Evolutionary conservation across 2,329 filamentous ascomycete species (phyloP), one percentile per base, ranked within the genome.

Genomic region (Clarireedia monteithiana): DNA sequence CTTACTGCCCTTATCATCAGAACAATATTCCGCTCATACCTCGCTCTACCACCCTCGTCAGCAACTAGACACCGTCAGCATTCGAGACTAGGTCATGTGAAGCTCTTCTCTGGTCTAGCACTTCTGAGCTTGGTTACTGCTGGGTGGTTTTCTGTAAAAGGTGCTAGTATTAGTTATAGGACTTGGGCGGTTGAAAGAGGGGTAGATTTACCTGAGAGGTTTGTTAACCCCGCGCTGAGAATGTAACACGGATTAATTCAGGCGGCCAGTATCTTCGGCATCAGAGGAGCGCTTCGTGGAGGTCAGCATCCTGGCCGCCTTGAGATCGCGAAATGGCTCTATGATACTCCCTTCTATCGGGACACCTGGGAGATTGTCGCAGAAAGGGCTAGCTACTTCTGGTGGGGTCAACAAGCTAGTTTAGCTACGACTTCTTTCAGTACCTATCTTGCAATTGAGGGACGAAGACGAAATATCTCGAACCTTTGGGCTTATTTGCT

Each of bases 321-420:
- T 15, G 63, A 68, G 23, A 30, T 65, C 7, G 58, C 62, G 5
- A 60, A 60, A 60, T 68, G 66, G 66, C 62, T 68, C 7, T 62
- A 59, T 27, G 66, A 68, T 36, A 65, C 62, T 17, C 55, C 62
- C 15, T 57, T 66, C 34, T 67, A 68, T 48, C 60, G 58, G 48
- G 64, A 65, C 46, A 53, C 76, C 10, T 72, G 82, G 56, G 76
- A 80, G 58, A 78, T 82, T 24, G 71, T 82, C 4, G 73, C 78
- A 6, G 77, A 79, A 63, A 78, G 75, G 50, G 72, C 76, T 3
- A 75, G 78, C 49, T 76, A 80, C 15, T 78, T 82, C 64, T 82
- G 82, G 76, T 85, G 83, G 78, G 80, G 77, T 6, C 80, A 81
- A 59, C 82, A 86, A 69, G 72, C 81, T 45, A 79, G 82, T 57